phyloP scores from a whole-genome alignment of 1,139 yeast genomes.

The Candida pseudoviswanathii region DNA sequence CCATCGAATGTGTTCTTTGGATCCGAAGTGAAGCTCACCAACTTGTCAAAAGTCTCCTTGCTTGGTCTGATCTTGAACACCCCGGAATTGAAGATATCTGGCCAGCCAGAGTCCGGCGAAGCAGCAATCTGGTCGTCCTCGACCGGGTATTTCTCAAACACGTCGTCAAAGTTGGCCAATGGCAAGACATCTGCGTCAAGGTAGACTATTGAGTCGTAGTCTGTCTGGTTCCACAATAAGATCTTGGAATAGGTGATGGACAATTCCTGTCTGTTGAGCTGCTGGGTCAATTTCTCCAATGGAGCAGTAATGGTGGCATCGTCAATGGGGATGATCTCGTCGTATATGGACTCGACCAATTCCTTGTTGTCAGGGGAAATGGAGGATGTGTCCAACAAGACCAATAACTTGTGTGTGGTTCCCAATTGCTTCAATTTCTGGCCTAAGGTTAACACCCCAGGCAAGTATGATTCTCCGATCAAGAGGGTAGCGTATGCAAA shows the following conservation, averaged over 20 bases:
- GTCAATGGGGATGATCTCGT: slow-evolving; percentile 28
- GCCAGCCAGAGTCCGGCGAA: slow-evolving; percentile 41
- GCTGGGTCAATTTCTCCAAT: slow-evolving; percentile 20
- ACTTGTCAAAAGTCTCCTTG: slow-evolving; percentile 19
- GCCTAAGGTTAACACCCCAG: slow-evolving; percentile 35
- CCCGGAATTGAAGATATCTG: slow-evolving; percentile 38
- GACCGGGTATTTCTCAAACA: slow-evolving; percentile 23
- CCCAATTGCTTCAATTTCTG: slow-evolving; percentile 22
- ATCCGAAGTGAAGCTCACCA: slow-evolving; percentile 19
- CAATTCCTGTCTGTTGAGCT: slow-evolving; percentile 31
- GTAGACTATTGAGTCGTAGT: slow-evolving; percentile 28
- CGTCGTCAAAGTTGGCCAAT: slow-evolving; percentile 24
- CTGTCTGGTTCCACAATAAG: slow-evolving; percentile 29
- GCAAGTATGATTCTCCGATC: slow-evolving; percentile 30
- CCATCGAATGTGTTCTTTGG: slow-evolving; percentile 31
- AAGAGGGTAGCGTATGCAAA: slow-evolving; percentile 33
- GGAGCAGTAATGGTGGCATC: slow-evolving; percentile 24
- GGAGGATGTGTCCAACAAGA: slow-evolving; percentile 23
- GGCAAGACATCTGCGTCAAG: slow-evolving; percentile 36
- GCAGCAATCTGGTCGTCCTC: slow-evolving; percentile 24
- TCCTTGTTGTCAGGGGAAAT: slow-evolving; percentile 21
- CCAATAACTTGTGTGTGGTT: slow-evolving; percentile 23
- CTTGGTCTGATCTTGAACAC: slow-evolving; percentile 31
- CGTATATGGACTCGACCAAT: slow-evolving; percentile 23
- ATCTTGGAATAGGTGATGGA: slow-evolving; percentile 31